Percentiles rank a stretch among this genome's conserved stretches.
phyloP scores from a whole-genome alignment of 208 protist genomes.

The Leishmania tarentolae region DNA sequence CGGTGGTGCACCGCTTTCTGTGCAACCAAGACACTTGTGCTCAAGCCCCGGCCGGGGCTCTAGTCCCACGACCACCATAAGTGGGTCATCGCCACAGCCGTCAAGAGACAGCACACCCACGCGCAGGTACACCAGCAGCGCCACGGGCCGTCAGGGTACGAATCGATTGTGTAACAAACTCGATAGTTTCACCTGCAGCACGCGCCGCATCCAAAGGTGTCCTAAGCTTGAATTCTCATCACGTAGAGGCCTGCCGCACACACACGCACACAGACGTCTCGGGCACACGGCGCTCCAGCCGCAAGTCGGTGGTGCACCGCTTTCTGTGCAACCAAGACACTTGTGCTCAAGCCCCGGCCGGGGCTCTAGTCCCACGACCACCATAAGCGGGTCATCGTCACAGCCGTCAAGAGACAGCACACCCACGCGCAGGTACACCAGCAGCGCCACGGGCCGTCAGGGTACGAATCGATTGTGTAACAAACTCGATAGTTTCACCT shows the following conservation, averaged over 20 bases:
- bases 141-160: conserved; percentile 38
- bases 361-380: too few species aligned
- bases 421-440: background rate
- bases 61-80: too few species aligned
- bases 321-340: too few species aligned
- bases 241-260: conserved; percentile 7
- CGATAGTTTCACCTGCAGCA: conserved; percentile 38
- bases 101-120: too few species aligned
- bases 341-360: too few species aligned
- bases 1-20: conserved; percentile 10
- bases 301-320: conserved; percentile 22
- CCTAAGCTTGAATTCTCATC: conserved; percentile 52
- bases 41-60: too few species aligned
- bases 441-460: conserved; percentile 24
- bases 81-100: too few species aligned
- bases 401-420: too few species aligned
- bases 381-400: too few species aligned
- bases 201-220: conserved; percentile 51
- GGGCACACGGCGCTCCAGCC: conserved; percentile 10
- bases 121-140: background rate
- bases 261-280: background rate
- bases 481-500: conserved; percentile 50
- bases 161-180: conserved; percentile 47
- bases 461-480: conserved; percentile 53
- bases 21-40: too few species aligned